phyloP scores from a whole-genome alignment of 2,329 filamentous ascomycete species.

The Neoarthrinium moseri region DNA sequence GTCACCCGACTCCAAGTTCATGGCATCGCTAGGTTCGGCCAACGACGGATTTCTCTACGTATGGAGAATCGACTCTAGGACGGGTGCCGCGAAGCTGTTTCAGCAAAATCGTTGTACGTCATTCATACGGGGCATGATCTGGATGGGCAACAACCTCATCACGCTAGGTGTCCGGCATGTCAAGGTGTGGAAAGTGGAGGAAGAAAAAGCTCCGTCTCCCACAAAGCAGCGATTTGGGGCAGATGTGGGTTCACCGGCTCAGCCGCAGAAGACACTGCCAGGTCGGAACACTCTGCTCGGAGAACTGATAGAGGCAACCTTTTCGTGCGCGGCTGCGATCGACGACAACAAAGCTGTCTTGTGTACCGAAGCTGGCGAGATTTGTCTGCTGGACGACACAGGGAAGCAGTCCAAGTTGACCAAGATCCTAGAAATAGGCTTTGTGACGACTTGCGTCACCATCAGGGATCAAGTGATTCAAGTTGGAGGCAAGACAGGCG shows the following conservation, averaged over 20 bases:
- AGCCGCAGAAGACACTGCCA: slow-evolving; percentile 66
- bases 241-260: slow-evolving; percentile 39
- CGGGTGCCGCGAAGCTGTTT: slow-evolving; percentile 75
- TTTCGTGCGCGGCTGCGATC: slow-evolving; percentile 73
- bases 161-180: slow-evolving; percentile 89
- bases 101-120: slow-evolving; percentile 91
- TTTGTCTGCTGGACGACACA: slow-evolving; percentile 84
- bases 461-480: slow-evolving; percentile 60
- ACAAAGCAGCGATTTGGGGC: slow-evolving; percentile 57
- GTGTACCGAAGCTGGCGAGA: slow-evolving; percentile 81
- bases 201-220: slow-evolving; percentile 58
- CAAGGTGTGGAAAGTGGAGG: slow-evolving; percentile 88
- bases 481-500: slow-evolving; percentile 66
- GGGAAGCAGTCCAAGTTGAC: slow-evolving; percentile 69
- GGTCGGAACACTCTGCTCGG: slow-evolving; percentile 89
- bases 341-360: slow-evolving; percentile 74
- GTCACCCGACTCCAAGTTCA: slow-evolving; percentile 79
- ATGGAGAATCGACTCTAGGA: slow-evolving; percentile 83
- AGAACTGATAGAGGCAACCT: slow-evolving; percentile 76
- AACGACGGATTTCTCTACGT: slow-evolving; percentile 95
- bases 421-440: slow-evolving; percentile 65
- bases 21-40: slow-evolving; percentile 82
- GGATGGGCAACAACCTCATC: slow-evolving; percentile 81
- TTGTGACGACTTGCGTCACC: slow-evolving; percentile 66
- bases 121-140: slow-evolving; percentile 80